Base-by-base conservation (phyloP, 352 stramenopile species). In the Elongisporangium prolatum region DNA sequence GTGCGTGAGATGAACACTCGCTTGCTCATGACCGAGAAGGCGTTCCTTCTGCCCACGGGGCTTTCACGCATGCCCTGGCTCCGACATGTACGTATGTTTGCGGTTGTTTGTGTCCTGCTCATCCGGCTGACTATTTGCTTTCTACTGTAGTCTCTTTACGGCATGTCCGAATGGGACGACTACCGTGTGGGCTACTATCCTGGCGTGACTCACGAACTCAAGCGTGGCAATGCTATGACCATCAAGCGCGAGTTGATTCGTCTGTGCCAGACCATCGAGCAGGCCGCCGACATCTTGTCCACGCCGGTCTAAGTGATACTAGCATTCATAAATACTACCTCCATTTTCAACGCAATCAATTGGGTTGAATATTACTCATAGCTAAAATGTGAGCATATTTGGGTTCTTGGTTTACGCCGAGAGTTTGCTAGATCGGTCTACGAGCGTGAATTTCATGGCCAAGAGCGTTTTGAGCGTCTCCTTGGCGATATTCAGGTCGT, bases 401-500 rank as follows among this genome's bases (percentile, higher is more conserved):
- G 47, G 56, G 48, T 24, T 44, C 56, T 70, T 20, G 17, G 14
- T 34, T 34, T 20, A 20, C 48, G 21, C 53, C 68, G 59, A 79
- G 63, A 80, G 84, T 40, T 84, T 84, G 64, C 70, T 84, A 14
- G 74, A 86, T 47, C 74, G 74, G 44, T 95, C 81, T 8, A 88
- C 67, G 58, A 95, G 80, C 20, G 76, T 87, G 50, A 93, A 95
- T 54, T 91, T 89, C 78, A 95, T 91, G 17, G 86, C 86, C 21
- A 93, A 71, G 16, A 95, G 74, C 52, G 82, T 95, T 77, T 95
- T 95, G 60, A 93, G 78, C 38, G 86, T 95, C 61, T 92, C 84
- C 58, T 86, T 88, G 21, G 86, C 86, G 56, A 91, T 95, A 59
- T 93, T 95, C 47, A 93, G 69, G 63, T 95, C 86, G 66, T 93